Conservation (phyloP, 1,139 yeast genomes). For the Suhomyces wounanorum region DNA sequence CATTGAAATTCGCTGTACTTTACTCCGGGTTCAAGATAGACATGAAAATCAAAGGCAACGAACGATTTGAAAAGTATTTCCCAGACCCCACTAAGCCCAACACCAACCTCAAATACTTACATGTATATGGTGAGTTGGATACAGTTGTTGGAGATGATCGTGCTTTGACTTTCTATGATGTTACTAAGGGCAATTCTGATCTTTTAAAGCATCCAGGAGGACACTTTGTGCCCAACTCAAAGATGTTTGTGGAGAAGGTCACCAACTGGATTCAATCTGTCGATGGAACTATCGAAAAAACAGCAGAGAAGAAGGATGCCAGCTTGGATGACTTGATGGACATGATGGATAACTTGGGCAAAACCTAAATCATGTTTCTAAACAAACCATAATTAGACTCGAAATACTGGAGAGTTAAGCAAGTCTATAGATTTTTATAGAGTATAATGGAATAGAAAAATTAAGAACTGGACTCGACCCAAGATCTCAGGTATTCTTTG, state of each 20-base stretch:
- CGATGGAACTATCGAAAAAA: slow-evolving; percentile 9
- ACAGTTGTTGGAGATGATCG: slow-evolving; percentile 83
- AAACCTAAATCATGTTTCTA: not conserved
- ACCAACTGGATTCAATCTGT: slow-evolving; percentile 50
- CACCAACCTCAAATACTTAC: slow-evolving; percentile 49
- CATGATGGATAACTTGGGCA: slow-evolving; percentile 38
- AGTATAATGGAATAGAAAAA: not conserved
- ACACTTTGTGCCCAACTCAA: slow-evolving; percentile 80
- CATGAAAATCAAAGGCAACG: slow-evolving; percentile 41
- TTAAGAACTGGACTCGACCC: not conserved
- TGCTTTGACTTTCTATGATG: slow-evolving; percentile 57
- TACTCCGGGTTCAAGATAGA: slow-evolving; percentile 76
- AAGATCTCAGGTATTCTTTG: no score
- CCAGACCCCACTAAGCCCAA: slow-evolving; percentile 15
- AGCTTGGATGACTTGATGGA: slow-evolving; percentile 37
- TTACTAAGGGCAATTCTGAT: slow-evolving; percentile 48
- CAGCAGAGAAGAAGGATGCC: slow-evolving; percentile 19
- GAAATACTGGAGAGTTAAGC: not conserved
- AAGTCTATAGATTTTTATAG: not conserved
- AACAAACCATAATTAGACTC: not conserved
- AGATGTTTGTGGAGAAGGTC: slow-evolving; percentile 58
- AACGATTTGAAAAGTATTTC: slow-evolving; percentile 32
- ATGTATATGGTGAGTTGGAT: slow-evolving; percentile 84
- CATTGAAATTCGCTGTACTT: slow-evolving; percentile 67
- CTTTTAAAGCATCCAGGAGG: slow-evolving; percentile 79